Base-by-base conservation (phyloP, 1,284 basidiomycete genomes). In the Porogramme epimiltina region DNA sequence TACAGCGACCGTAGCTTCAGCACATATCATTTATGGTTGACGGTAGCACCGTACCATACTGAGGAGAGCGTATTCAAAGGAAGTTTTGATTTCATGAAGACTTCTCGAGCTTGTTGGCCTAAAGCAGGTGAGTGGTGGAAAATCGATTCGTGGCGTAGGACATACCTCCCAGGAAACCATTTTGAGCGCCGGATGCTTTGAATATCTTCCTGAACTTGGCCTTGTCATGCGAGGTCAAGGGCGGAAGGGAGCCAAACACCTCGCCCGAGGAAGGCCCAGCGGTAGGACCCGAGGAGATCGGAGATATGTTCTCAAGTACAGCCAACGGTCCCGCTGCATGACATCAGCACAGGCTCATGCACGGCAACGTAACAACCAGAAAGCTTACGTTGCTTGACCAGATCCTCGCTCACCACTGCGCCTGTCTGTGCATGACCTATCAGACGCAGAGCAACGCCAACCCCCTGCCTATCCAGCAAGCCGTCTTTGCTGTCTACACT, bases 351-450 rank as follows among this genome's bases (percentile, higher is more conserved):
- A 24, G 41, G 4, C 15, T 25, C 31, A 18, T 34, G 19, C 25
- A 15, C 20, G 3, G 8, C n/a, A 15, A 15, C 38, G 50, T n/a
- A n/a, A n/a, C n/a, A n/a, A n/a, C n/a, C n/a, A 42, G 6, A 3
- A 31, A 10, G 49, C 82, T 71, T 62, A 91, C 90, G 76, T 76
- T 81, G 84, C 55, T 73, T 74, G 52, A 89, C 70, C 34, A 89
- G 68, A 19, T 79, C 77, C 38, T 78, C 73, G 6, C 80, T 78
- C 28, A 89, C 70, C 58, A 77, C 77, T 60, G 87, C 84, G 47
- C 94, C 93, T 52, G 85, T 85, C 76, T 99, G 97, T 6, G 93
- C 88, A 80, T 92, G 92, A 1, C 89, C 93, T 58, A 98, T 95
- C 37, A 98, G 78, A 47, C 96, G 81, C 31, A 96, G 77, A 3